A percentile compares a stretch with the other conserved stretches of the same genome.
Conservation (phyloP, 225 moss, liverwort and hornwort genomes). For the Antitrichia curtipendula region DNA sequence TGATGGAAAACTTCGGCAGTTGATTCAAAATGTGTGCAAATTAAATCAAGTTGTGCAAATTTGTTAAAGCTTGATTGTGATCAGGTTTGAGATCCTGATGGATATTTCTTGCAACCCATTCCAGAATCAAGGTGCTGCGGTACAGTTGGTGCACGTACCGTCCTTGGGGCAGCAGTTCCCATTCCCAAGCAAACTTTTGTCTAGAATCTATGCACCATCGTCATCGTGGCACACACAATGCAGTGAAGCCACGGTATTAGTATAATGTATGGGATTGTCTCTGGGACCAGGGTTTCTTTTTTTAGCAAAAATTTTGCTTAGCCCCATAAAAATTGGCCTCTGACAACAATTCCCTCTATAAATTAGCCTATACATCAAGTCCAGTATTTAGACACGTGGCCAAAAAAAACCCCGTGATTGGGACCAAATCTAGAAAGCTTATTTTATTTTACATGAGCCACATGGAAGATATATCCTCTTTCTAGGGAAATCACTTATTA, state of each 20-base stretch:
- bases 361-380: no score
- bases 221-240: background rate
- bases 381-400: no score
- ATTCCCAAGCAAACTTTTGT: background rate
- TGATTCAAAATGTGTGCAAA: background rate
- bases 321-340: no score
- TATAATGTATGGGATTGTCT: no score
- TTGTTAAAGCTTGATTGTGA: background rate
- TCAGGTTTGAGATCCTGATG: background rate
- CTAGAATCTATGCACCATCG: background rate
- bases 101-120: background rate
- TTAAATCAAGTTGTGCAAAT: background rate
- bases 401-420: no score
- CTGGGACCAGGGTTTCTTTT: no score
- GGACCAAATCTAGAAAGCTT: background rate
- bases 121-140: background rate
- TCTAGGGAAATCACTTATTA: background rate
- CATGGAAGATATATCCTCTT: background rate
- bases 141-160: background rate
- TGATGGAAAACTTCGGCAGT: background rate
- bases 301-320: no score
- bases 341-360: no score
- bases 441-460: background rate
- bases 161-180: background rate
- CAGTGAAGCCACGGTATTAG: background rate